phyloP scores from a whole-genome alignment of 2,329 filamentous ascomycete species.

The Claviceps quebecensis region DNA sequence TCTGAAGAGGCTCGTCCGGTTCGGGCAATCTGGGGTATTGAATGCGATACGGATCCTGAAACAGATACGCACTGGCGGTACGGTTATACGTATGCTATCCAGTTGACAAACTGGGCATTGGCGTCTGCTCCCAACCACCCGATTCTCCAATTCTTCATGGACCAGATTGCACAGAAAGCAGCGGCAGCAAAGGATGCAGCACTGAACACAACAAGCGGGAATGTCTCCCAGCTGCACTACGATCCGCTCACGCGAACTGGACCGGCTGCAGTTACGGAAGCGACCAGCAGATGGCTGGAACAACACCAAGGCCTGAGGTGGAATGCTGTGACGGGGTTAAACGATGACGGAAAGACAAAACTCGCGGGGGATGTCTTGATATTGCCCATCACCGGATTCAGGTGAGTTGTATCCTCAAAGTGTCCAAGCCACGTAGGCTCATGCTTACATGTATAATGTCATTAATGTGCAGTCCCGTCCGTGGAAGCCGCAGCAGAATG shows the following conservation, averaged over 20 bases:
- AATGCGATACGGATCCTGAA: slow-evolving; percentile 7
- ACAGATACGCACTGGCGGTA: slow-evolving; percentile 11
- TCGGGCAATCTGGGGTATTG: slow-evolving; percentile 3
- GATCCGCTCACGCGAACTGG: slow-evolving; percentile 12
- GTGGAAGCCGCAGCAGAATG: slow-evolving; percentile 9
- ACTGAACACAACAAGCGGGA: neutral
- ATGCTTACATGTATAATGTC: neutral
- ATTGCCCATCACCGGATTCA: slow-evolving; percentile 12
- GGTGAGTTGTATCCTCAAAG: slow-evolving; percentile 4
- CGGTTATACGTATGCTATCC: slow-evolving; percentile 12
- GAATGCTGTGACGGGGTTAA: slow-evolving; percentile 10
- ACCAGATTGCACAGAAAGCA: slow-evolving; percentile 6
- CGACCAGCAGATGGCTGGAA: slow-evolving; percentile 10
- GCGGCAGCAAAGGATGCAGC: slow-evolving; percentile 1
- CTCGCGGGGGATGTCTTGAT: slow-evolving; percentile 10
- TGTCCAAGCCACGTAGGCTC: neutral
- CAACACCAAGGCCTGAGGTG: slow-evolving; percentile 8
- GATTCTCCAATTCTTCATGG: slow-evolving; percentile 8
- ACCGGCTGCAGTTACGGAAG: slow-evolving; percentile 11
- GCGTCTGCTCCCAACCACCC: slow-evolving; percentile 10
- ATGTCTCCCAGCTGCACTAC: slow-evolving; percentile 1
- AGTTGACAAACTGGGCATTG: slow-evolving; percentile 12
- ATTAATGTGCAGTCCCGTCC: slow-evolving; percentile 5
- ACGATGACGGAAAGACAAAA: slow-evolving; percentile 10
- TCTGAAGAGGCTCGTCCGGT: neutral